A percentile compares a stretch with the other conserved stretches of the same genome.
Evolutionary conservation across 148 eudicot species (phyloP).

Genomic region (Rhododendron mucronatum): DNA sequence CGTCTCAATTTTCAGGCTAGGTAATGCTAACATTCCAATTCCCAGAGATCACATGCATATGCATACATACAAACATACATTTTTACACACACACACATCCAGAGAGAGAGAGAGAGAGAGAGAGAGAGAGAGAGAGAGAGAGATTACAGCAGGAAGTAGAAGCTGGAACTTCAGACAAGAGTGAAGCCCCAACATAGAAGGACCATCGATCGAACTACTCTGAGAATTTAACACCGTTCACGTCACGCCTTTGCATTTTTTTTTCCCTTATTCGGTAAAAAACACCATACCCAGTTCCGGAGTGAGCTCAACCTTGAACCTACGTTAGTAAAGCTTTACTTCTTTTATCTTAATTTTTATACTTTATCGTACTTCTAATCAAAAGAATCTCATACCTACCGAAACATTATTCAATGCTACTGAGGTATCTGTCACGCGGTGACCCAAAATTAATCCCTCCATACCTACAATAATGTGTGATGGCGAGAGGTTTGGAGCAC

Average conservation of each 20-base stretch:
- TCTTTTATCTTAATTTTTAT: no score
- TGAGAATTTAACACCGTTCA: not conserved
- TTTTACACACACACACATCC: not conserved
- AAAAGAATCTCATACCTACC: no score
- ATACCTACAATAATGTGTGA: no score
- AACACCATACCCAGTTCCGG: not conserved
- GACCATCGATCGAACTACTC: not conserved
- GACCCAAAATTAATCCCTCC: no score
- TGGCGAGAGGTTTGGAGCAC: no score
- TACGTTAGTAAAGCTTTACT: no score
- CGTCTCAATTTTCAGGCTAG: not conserved
- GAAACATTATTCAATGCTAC: no score
- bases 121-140: constrained; percentile 1
- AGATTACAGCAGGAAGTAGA: not conserved
- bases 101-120: not conserved
- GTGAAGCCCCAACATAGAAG: not conserved
- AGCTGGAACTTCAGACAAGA: not conserved
- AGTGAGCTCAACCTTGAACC: no score
- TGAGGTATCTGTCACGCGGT: no score
- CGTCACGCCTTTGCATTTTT: not conserved
- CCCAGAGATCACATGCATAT: not conserved
- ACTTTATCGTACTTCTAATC: no score
- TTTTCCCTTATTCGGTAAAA: not conserved
- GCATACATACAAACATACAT: not conserved
- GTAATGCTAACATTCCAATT: not conserved